Percentiles rank a stretch among this genome's conserved stretches.
phyloP scores from a whole-genome alignment of 2,329 filamentous ascomycete genomes.

The Pseudocercospora musae region DNA sequence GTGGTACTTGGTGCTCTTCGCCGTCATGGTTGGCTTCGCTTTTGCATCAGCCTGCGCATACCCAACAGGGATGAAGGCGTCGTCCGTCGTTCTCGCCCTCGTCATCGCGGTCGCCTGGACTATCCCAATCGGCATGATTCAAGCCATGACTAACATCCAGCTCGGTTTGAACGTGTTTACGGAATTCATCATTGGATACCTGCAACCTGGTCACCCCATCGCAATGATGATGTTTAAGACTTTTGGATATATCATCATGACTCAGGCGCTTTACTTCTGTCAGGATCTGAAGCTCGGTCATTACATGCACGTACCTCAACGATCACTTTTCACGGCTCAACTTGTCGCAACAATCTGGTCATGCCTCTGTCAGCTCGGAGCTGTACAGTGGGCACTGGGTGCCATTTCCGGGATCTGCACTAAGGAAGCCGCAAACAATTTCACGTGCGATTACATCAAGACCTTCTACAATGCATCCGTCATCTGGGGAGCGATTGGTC shows the following conservation, averaged over 20 bases:
- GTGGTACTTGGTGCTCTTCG: slow-evolving; percentile 59
- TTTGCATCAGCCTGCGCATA: slow-evolving; percentile 46
- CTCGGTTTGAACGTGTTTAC: slow-evolving; percentile 28
- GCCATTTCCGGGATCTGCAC: slow-evolving; percentile 36
- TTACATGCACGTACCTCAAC: slow-evolving; percentile 44
- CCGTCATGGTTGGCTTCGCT: slow-evolving; percentile 23
- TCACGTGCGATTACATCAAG: slow-evolving; percentile 23
- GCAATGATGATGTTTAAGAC: slow-evolving; percentile 43
- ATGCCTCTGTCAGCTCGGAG: slow-evolving; percentile 40
- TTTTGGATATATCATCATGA: slow-evolving; percentile 38
- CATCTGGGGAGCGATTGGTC: slow-evolving; percentile 27
- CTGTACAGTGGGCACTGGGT: slow-evolving; percentile 42
- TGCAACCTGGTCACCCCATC: slow-evolving; percentile 32
- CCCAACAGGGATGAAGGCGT: slow-evolving; percentile 80
- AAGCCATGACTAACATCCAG: slow-evolving; percentile 74
- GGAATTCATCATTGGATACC: slow-evolving; percentile 24
- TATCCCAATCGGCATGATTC: slow-evolving; percentile 87
- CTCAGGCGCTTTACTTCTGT: slow-evolving; percentile 43
- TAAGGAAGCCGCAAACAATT: slow-evolving; percentile 14
- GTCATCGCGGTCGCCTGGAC: slow-evolving; percentile 76
- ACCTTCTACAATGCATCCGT: slow-evolving; percentile 26
- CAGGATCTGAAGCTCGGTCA: slow-evolving; percentile 44
- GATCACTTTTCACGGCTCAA: slow-evolving; percentile 43
- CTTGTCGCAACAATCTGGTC: slow-evolving; percentile 44
- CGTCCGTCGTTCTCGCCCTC: slow-evolving; percentile 73